phyloP scores from a whole-genome alignment of 2,329 filamentous ascomycete genomes.

The Phoma sp. region DNA sequence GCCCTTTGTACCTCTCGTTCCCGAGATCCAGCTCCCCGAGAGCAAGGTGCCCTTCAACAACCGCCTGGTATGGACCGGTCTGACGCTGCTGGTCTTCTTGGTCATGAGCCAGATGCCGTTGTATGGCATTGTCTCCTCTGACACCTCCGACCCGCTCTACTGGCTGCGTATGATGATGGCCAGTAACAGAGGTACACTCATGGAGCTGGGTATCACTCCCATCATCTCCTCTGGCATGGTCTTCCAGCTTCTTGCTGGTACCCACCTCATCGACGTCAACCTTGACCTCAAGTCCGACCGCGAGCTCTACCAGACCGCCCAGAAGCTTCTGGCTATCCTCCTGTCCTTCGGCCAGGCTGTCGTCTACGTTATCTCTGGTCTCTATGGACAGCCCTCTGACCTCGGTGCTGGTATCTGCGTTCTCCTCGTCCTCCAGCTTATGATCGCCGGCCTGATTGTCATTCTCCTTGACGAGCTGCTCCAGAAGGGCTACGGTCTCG shows the following conservation, averaged over 20 bases:
- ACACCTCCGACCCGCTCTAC: slow-evolving; percentile 96
- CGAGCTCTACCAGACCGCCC: slow-evolving; percentile 98
- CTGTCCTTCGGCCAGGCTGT: slow-evolving; percentile 96
- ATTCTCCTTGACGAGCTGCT: slow-evolving; percentile 98
- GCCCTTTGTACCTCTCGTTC: slow-evolving; percentile 98
- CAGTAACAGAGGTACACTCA: slow-evolving; percentile 94
- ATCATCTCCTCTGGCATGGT: slow-evolving; percentile 99
- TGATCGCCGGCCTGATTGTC: slow-evolving; percentile 96
- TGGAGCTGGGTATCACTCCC: slow-evolving; percentile 94
- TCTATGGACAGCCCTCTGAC: slow-evolving; percentile 95
- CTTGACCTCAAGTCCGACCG: slow-evolving; percentile 99
- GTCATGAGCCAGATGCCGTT: slow-evolving; percentile 98
- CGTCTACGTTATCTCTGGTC: slow-evolving; percentile 92
- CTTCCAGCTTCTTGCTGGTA: slow-evolving; percentile 99
- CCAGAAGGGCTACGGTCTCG: slow-evolving; percentile 98
- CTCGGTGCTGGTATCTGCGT: slow-evolving; percentile 98
- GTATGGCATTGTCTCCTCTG: slow-evolving; percentile 98
- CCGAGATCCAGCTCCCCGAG: slow-evolving; percentile 86
- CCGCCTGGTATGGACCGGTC: slow-evolving; percentile 60
- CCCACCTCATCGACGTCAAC: slow-evolving; percentile 99
- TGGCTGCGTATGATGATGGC: slow-evolving; percentile 99
- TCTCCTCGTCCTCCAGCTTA: slow-evolving; percentile 95
- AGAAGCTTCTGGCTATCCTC: slow-evolving; percentile 92
- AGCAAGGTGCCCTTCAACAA: slow-evolving; percentile 99
- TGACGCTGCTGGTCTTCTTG: slow-evolving; percentile 95